Conservation (phyloP, 2,329 filamentous ascomycete genomes). For the Apiospora pterosperma region DNA sequence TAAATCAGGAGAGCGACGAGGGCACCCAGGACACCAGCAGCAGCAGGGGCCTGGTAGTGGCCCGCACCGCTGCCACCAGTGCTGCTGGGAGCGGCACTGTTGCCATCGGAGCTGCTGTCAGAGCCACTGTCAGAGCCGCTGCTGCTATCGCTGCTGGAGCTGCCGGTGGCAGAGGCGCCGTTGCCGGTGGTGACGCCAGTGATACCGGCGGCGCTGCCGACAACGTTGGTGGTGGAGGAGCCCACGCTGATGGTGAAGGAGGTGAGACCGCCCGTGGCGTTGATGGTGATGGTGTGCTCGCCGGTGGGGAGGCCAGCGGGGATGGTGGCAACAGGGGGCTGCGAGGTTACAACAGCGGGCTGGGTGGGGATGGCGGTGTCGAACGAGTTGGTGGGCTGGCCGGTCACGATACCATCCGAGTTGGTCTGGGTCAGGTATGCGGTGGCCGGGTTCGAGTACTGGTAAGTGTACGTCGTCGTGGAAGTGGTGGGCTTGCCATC, state of each 20-base stretch:
- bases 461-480: constrained; percentile 13
- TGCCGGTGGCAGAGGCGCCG: neutral
- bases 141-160: neutral
- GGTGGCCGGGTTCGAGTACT: constrained; percentile 15
- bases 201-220: neutral
- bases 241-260: neutral
- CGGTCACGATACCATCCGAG: constrained; percentile 15
- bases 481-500: constrained; percentile 9
- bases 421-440: constrained; percentile 15
- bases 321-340: constrained; percentile 32
- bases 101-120: neutral
- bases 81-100: neutral
- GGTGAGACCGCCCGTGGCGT: neutral
- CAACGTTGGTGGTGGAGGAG: neutral
- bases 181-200: neutral
- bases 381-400: constrained; percentile 1
- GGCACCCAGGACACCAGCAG: neutral
- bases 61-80: neutral
- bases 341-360: constrained; percentile 12
- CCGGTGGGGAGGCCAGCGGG: constrained; percentile 27
- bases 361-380: constrained; percentile 8
- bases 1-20: neutral
- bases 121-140: neutral
- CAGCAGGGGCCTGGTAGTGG: neutral
- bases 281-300: neutral